phyloP scores from a whole-genome alignment of 1,284 basidiomycete species.

The Cutaneotrichosporon sp. region DNA sequence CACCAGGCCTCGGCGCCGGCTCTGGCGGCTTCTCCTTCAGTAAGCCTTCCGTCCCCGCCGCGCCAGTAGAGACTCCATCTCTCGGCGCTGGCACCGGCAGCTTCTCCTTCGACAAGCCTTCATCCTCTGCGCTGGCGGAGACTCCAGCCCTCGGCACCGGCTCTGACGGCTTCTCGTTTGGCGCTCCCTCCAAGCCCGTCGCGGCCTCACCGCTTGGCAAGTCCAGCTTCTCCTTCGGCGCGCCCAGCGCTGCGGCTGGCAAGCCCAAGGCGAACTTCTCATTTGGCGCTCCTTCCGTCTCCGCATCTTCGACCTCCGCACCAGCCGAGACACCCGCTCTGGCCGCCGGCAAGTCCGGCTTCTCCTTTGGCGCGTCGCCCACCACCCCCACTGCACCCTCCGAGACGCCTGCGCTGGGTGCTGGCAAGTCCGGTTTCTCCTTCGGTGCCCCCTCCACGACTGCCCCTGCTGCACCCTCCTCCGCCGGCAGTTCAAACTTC shows the following conservation, averaged over 20 bases:
- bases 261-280: background rate
- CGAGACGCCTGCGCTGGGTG: background rate
- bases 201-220: background rate
- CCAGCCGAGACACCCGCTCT: background rate
- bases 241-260: background rate
- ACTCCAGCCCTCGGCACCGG: background rate
- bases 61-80: background rate
- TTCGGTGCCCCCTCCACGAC: conserved; percentile 14
- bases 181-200: conserved; percentile 8
- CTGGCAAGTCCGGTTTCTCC: conserved; percentile 8
- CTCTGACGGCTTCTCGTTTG: conserved; percentile 7
- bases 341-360: background rate
- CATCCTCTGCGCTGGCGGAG: background rate
- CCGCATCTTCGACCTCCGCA: background rate
- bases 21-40: background rate
- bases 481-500: conserved; percentile 3
- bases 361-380: conserved; percentile 12
- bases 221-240: conserved; percentile 14
- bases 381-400: background rate
- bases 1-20: no score
- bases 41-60: background rate
- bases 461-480: background rate
- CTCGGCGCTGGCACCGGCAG: background rate
- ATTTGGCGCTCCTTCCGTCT: background rate
- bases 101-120: background rate